Evolutionary conservation across 208 protist genomes (phyloP).

Genomic region (Trypanosoma conorhini): DNA sequence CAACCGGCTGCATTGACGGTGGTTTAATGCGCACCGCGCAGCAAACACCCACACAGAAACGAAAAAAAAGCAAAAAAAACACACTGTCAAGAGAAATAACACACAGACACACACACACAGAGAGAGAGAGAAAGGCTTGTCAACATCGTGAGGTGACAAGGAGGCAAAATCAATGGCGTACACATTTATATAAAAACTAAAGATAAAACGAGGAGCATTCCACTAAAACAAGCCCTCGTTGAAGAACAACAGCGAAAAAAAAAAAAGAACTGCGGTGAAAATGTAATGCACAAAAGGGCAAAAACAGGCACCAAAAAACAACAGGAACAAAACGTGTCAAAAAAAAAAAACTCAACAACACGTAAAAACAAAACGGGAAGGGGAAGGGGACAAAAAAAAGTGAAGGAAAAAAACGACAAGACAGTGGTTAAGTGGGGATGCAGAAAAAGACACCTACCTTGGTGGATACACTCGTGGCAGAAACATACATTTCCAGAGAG

Average conservation of each 20-base stretch:
- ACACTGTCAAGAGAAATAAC: background rate
- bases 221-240: background rate
- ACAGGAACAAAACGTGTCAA: too few species aligned
- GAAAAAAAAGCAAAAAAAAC: background rate
- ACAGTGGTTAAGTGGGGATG: too few species aligned
- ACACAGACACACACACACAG: background rate
- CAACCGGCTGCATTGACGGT: background rate
- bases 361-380: background rate
- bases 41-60: background rate
- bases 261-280: too few species aligned
- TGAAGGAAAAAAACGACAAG: too few species aligned
- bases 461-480: background rate
- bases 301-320: too few species aligned
- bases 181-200: too few species aligned
- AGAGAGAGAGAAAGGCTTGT: too few species aligned
- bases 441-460: too few species aligned
- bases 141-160: too few species aligned
- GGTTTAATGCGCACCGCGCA: background rate
- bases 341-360: background rate
- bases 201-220: background rate
- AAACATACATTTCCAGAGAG: background rate
- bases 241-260: background rate
- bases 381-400: too few species aligned
- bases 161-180: too few species aligned
- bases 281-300: too few species aligned